Conservation (phyloP, 2,329 filamentous ascomycete genomes). For the Pestalotiopsis sp. region DNA sequence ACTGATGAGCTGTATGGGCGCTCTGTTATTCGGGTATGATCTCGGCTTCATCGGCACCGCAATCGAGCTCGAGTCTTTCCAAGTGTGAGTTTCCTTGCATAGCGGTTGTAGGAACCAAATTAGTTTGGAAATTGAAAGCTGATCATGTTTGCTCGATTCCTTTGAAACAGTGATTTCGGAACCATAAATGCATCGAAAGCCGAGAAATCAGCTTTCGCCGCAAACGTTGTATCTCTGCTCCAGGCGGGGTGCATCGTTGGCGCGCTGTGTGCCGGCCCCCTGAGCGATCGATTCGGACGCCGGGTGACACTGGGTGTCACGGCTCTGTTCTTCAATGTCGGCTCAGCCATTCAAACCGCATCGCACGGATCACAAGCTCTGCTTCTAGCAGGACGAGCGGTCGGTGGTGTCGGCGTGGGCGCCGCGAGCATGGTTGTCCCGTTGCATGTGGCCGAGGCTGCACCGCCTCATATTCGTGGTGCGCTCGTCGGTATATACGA, state of each 20-base stretch:
- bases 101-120: background rate
- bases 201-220: conserved; percentile 9
- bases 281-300: conserved; percentile 33
- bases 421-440: conserved; percentile 24
- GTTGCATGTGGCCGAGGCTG: conserved; percentile 30
- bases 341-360: conserved; percentile 24
- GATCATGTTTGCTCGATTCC: background rate
- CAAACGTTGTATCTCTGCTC: conserved; percentile 9
- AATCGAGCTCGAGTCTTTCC: conserved; percentile 57
- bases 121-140: background rate
- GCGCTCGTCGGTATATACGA: conserved; percentile 46
- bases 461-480: conserved; percentile 24
- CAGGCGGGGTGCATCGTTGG: conserved; percentile 14
- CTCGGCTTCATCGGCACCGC: conserved; percentile 56
- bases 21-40: conserved; percentile 28
- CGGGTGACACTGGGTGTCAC: conserved; percentile 20
- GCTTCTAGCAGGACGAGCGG: conserved; percentile 29
- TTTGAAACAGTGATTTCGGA: background rate
- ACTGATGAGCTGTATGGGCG: conserved; percentile 9
- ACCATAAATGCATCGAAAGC: background rate
- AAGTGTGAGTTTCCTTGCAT: background rate
- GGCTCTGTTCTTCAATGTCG: conserved; percentile 21
- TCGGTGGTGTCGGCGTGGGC: conserved; percentile 23
- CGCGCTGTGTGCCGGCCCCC: conserved; percentile 16
- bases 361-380: conserved; percentile 24